Percentiles rank a stretch among this genome's conserved stretches.
Evolutionary conservation across 78 protist genomes (phyloP).

Genomic region (Dictyostelium firmibasis): DNA sequence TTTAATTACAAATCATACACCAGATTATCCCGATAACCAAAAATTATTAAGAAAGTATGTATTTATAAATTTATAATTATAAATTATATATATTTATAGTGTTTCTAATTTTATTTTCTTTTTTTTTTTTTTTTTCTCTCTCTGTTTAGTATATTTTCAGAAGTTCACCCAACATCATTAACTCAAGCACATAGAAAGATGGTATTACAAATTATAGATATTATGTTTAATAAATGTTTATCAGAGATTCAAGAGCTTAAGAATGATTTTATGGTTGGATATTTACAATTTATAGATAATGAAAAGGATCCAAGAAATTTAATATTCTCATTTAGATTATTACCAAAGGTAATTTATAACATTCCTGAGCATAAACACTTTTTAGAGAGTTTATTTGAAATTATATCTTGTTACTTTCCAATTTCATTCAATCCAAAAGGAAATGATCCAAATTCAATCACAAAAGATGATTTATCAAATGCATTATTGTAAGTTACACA

Average conservation of each 20-base stretch:
- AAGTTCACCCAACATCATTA: slow-evolving; percentile 75
- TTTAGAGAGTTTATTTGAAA: slow-evolving; percentile 88
- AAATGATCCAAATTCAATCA: slow-evolving; percentile 84
- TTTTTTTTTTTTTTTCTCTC: no score
- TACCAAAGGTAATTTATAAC: slow-evolving; percentile 31
- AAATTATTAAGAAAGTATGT: slow-evolving; percentile 47
- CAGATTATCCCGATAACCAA: slow-evolving; percentile 43
- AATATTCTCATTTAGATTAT: slow-evolving; percentile 70
- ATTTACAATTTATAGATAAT: slow-evolving; percentile 90
- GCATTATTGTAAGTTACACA: slow-evolving; percentile 22
- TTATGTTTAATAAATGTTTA: slow-evolving; percentile 3
- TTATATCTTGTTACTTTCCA: slow-evolving; percentile 90
- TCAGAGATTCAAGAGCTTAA: slow-evolving; percentile 55
- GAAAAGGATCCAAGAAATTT: slow-evolving; percentile 98
- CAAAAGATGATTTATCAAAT: slow-evolving; percentile 61
- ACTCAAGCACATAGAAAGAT: slow-evolving; percentile 66
- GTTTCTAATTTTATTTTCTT: background rate
- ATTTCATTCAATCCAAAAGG: slow-evolving; percentile 93
- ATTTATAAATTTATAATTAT: no score
- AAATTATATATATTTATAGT: background rate
- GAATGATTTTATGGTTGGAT: slow-evolving; percentile 85
- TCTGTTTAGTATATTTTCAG: slow-evolving; percentile 44
- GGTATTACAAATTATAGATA: slow-evolving; percentile 52
- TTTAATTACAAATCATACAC: slow-evolving; percentile 40
- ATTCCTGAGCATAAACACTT: slow-evolving; percentile 67